Evolutionary conservation across 805 yeast species (phyloP), one percentile per base, ranked within the genome.

Genomic region (Metschnikowia drakensbergensis): DNA sequence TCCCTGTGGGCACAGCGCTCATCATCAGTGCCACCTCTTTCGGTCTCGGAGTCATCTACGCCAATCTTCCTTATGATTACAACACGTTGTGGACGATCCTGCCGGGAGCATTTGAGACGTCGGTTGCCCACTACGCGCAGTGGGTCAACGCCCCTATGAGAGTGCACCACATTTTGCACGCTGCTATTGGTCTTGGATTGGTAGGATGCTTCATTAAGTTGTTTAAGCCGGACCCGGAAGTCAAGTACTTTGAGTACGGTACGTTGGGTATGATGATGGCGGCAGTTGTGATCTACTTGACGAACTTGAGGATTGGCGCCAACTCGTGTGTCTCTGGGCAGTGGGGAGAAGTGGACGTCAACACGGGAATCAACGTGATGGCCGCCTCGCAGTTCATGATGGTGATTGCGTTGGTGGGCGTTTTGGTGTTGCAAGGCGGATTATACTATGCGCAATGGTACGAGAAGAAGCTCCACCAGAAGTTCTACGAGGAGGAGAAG

Each of bases 261-360:
- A 75, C 95, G 8, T 72, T 91, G 57, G 82, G 81, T n/a, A 76
- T 88, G 49, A 79, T 79, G 63, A 84, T 90, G 65, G 71, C 83
- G 33, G 86, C 86, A 17, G 69, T 86, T 39, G 82, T 92, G 59
- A 79, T 92, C 58, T 94, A 90, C 67, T 72, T 92, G 60, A 86
- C 96, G 53, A 94, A 94, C 71, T 74, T 92, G 57, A 79, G 88
- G 62, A 81, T 86, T 46, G 98, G 98, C 47, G 73, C 84, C 35
- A 77, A 78, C 57, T 80, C 91, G 48, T 80, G 88, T 47, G 58
- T 81, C 27, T 67, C 77, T 49, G 91, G 90, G 38, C 74, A 81
- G 51, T 92, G 98, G 98, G 98, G 97, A 56, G 98, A 92, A 45
- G 96, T 94, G 44, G 88, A 87, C 60, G 82, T 79, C 64, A 75